Evolutionary conservation across 148 eudicot species (phyloP), one percentile per base, ranked within the genome.

Genomic region (Mesembryanthemum crystallinum): DNA sequence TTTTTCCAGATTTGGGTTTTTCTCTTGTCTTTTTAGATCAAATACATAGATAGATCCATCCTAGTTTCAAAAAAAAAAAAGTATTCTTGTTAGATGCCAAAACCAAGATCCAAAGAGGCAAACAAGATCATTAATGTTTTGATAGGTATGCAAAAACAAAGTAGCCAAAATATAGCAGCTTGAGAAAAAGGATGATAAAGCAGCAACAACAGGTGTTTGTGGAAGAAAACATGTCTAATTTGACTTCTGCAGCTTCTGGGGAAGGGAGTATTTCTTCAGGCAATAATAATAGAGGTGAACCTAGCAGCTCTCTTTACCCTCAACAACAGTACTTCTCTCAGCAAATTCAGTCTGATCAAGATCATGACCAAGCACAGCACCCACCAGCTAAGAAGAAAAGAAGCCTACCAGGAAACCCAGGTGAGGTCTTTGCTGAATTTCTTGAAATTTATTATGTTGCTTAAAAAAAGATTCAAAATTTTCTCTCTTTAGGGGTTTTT

Each of bases 331-430:
- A 73, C 57, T 65, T 81, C 65, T 74, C 83, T 35, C 83, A 77
- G 11, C 77, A 42, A 79, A 61, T 29, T 15, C 77, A 76, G 20
- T 55, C 62, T 59, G 77, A 52, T 17, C 27, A 78, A 9, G 39
- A 78, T 14, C 78, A 80, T 21, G 49, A 80, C 14, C 78, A 54
- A 5, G 73, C 74, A 6, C 61, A 73, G 32, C 76, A 64, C 37
- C 83, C 85, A 30, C 79, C 82, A 23, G 67, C 80, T 69, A 94
- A 94, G 85, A 90, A 83, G 86, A 94, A 88, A 80, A 87, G 98
- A 89, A 94, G 80, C 77, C 85, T 86, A 6, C 98, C 98, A 35
- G 98, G 98, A 39, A 89, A 91, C 86, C 98, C 98, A 91, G 98
- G 98, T 93, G n/a, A n/a, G n/a, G n/a, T n/a, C n/a, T n/a, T n/a